Base-by-base conservation (phyloP, 352 stramenopile genomes). In the Halophytophthora polymorphica region DNA sequence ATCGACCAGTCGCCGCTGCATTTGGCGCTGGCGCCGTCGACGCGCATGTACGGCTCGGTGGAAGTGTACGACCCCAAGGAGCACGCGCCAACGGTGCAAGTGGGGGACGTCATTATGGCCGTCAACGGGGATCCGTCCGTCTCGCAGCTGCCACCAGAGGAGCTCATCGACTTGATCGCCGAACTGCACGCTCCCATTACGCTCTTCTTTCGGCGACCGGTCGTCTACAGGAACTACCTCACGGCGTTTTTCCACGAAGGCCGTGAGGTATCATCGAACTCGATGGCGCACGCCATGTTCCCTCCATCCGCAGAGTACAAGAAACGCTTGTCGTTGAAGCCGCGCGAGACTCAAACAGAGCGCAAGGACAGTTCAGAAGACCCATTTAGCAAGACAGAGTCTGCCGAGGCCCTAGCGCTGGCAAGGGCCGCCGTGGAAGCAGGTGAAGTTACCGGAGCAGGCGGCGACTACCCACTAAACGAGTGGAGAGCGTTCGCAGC, bases 1-100 rank as follows among this genome's bases (percentile, higher is more conserved):
- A 78, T 91, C 31, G 56, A 72, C 8, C 57, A 77, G n/a, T 68
- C 61, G 8, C 77, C 81, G 2, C 52, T 89, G 13, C 63, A 66
- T 33, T 52, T 91, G 22, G 52, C 58, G 46, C 51, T 91, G 13
- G 76, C 76, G 8, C 73, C 81, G 38, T 87, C 76, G 6, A 91
- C 81, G 8, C 69, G 81, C n/a, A 53, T 86, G 13, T 91, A 91
- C 49, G 81, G 76, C 5, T 83, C 76, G 0, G 73, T 91, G 18
- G 81, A 91, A 59, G 64, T 91, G 21, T 85, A 88, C 55, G 72
- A 88, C 46, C 69, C 76, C 2, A 84, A 83, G 44, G 19, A 64
- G 1, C 66, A 83, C 36, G 55, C 62, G 0, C 64, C 63, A 2
- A 50, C 47, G 15, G 53, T 87, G 13, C 65, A 86, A 41, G 70